Percentiles rank a stretch among this genome's conserved stretches.
phyloP scores from a whole-genome alignment of 352 stramenopile genomes.

The Globisporangium mamillatum region DNA sequence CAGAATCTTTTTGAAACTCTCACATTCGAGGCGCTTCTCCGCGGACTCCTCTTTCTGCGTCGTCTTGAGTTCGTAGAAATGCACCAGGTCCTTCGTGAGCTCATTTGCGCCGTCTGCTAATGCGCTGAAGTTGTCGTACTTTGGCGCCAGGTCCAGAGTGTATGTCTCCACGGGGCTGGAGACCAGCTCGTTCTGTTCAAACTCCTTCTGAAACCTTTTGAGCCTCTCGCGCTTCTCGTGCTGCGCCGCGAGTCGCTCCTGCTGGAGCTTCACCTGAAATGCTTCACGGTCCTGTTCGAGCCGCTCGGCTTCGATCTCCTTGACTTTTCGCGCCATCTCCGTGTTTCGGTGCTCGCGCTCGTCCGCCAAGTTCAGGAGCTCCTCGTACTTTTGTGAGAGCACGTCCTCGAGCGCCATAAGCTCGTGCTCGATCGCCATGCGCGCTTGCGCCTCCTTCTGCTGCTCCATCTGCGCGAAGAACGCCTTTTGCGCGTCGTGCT shows the following conservation, averaged over 20 bases:
- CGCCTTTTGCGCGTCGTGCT: conserved; percentile 37
- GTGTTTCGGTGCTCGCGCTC: conserved; percentile 36
- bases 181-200: conserved; percentile 61
- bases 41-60: conserved; percentile 45
- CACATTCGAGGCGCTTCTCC: conserved; percentile 33
- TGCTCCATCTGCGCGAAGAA: conserved; percentile 69
- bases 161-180: conserved; percentile 63
- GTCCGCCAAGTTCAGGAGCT: conserved; percentile 24
- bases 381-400: conserved; percentile 46
- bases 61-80: conserved; percentile 60
- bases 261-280: conserved; percentile 47
- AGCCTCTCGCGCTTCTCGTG: conserved; percentile 51
- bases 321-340: conserved; percentile 38
- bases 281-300: conserved; percentile 39
- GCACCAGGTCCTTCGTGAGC: conserved; percentile 47
- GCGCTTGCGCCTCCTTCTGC: conserved; percentile 39
- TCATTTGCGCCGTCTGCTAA: conserved; percentile 30
- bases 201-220: conserved; percentile 55
- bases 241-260: conserved; percentile 40
- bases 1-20: conserved; percentile 23
- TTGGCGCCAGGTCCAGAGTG: conserved; percentile 35
- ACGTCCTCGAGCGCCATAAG: conserved; percentile 59
- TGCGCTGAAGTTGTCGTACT: conserved; percentile 37
- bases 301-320: conserved; percentile 46
- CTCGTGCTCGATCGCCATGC: conserved; percentile 39